Evolutionary conservation across 345 rosid species (phyloP), one percentile per base, ranked within the genome.

Genomic region (Rhodamnia rubescens): DNA sequence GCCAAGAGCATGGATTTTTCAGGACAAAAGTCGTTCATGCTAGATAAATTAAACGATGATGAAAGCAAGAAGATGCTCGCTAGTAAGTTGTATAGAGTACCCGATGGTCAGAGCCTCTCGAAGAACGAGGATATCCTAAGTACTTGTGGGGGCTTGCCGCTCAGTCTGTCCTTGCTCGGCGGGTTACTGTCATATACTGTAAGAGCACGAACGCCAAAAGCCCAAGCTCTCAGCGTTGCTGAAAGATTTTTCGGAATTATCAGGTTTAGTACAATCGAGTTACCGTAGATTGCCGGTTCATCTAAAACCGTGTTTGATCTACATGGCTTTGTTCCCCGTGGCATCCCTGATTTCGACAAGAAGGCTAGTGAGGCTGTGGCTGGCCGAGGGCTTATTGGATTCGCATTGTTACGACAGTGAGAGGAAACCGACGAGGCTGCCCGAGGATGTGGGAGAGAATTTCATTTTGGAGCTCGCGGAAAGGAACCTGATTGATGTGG

Each of bases 281-380:
- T 85, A 11, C 59, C 69, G 55, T 44, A 32, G 14, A 9, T n/a
- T 89, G 88, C 87, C 85, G 16, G 55, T 49, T 32, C n/a, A 89
- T 52, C 75, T 86, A 80, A 87, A 58, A 81, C 83, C 53, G 4
- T 87, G 90, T 20, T 86, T 89, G 64, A 84, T 83, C 42, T 87
- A 89, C 85, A 57, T 85, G 80, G 59, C 54, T 7, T 74, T 89
- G 20, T 89, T 89, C 29, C 88, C 88, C 16, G n/a, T 80, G 21
- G 82, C 24, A 24, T 83, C 1, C 13, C 74, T 80, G 0, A 81
- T 89, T 80, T 83, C 87, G 6, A 84, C 50, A 5, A 85, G 90
- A 74, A 89, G 90, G 86, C 54, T 89, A 27, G 26, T 86, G 16
- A 83, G 83, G 7, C 83, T 88, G 18, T 88, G 90, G 90, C 83